Evolutionary conservation across 2,329 filamentous ascomycete species (phyloP).

Genomic region (Beauveria medogensis): DNA sequence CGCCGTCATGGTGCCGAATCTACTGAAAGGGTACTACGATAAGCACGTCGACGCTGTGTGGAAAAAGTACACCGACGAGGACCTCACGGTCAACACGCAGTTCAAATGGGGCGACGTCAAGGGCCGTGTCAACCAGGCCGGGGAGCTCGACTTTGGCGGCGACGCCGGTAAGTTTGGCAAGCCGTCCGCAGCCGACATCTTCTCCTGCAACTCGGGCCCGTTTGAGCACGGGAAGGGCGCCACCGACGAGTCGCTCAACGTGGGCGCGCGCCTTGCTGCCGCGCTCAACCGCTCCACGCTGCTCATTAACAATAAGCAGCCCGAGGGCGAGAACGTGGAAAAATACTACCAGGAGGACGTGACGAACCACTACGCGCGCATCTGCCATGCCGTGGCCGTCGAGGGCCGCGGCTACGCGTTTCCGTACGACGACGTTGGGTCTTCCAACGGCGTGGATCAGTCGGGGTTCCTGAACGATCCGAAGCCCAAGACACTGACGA

Average conservation of each 20-base stretch:
- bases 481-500: slow-evolving; percentile 45
- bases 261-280: slow-evolving; percentile 66
- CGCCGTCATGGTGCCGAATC: slow-evolving; percentile 31
- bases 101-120: slow-evolving; percentile 39
- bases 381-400: slow-evolving; percentile 53
- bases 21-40: slow-evolving; percentile 44
- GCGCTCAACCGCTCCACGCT: slow-evolving; percentile 69
- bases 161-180: slow-evolving; percentile 32
- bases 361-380: slow-evolving; percentile 60
- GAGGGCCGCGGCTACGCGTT: slow-evolving; percentile 61
- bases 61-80: slow-evolving; percentile 35
- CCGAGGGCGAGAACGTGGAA: slow-evolving; percentile 38
- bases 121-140: slow-evolving; percentile 30
- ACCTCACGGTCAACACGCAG: slow-evolving; percentile 48
- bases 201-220: slow-evolving; percentile 46
- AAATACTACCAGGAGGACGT: slow-evolving; percentile 45
- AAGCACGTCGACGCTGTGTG: slow-evolving; percentile 44
- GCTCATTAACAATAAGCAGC: slow-evolving; percentile 42
- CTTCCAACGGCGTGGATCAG: slow-evolving; percentile 47
- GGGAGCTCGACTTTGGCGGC: slow-evolving; percentile 29
- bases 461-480: slow-evolving; percentile 54
- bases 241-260: slow-evolving; percentile 44
- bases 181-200: slow-evolving; percentile 42
- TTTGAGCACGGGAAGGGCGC: slow-evolving; percentile 40
- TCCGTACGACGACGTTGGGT: slow-evolving; percentile 61